Base-by-base conservation (phyloP, 106 monocot species). In the Dioscorea dumetorum region DNA sequence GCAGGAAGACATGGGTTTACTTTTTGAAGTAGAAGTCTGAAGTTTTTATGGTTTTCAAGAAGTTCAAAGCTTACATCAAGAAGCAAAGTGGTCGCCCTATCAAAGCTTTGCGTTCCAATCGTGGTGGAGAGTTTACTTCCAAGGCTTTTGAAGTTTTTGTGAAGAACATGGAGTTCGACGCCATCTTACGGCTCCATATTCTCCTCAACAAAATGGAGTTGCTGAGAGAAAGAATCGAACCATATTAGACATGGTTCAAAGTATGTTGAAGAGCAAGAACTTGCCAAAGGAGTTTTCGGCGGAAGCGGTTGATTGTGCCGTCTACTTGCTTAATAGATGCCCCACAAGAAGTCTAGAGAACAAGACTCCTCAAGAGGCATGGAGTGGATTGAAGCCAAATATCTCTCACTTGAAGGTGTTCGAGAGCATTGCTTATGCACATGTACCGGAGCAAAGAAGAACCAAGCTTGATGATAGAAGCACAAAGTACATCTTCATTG, bases 231-330 rank as follows among this genome's bases (percentile, higher is more conserved):
- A 58, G 58, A 21, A 62, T 21, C 7, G 24, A 33, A 62, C 24
- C 19, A 48, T 64, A 3, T 12, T 64, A 5, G 41, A 64, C 33
- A 64, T 64, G 64, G 33, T 48, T 31, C 23, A 24, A 48, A 41
- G 64, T n/a, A 64, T 48, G 64, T 48, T 64, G 64, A 33, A 64
- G 12, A 31, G 41, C 41, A 64, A 64, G 31, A 64, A 64, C 16
- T 17, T 64, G 64, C 64, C 35, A 16, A 34, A 64, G 48, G n/a
- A 41, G 4, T 17, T 64, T n/a, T 64, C 35, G 33, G 64, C 35
- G 18, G 35, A 64, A 48, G 35, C 61, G 1, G 61, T 64, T 41
- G 48, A 19, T 18, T 64, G 41, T 41, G 64, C 41, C 16, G 5
- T 64, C 20, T 64, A 64, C 33, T 14, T 64, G 35, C 48, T 48